Evolutionary conservation across 805 yeast genomes (phyloP), one percentile per base, ranked within the genome.

Genomic region (Nematodospora valgi): DNA sequence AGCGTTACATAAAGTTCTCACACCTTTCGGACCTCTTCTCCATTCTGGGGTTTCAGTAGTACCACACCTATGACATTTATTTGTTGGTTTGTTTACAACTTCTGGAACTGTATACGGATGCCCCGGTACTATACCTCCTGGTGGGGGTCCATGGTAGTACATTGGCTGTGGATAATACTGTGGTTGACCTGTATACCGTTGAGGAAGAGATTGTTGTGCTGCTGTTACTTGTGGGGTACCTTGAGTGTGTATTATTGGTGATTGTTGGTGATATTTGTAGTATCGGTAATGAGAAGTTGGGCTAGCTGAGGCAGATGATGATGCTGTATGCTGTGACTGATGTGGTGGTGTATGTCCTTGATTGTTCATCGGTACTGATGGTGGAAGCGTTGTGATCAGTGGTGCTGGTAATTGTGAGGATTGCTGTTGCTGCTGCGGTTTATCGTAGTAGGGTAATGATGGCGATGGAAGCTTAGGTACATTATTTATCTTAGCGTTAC

Each of bases 11-110:
- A 88, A 65, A 0, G 91, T 83, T 48, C 86, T 72, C 4, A 80
- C 76, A 0, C 95, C 95, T 38, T 76, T 73, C 1, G 96, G 96
- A 0, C 96, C 97, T 41, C 82, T 69, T 52, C 97, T 71, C 97
- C 97, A 88, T 57, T 89, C 96, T 0, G 96, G 96, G 0, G 95
- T 85, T 38, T 67, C 72, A 2, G 70, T 65, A 23, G 71, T 66
- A 11, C 71, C 72, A 40, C 72, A 67, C 21, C 72, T 46, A 37
- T 67, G 72, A 37, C 72, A 67, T 41, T 58, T 60, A 40, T 65
- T 62, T 12, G 44, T 40, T 4, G 55, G 58, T 32, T 58, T 59
- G 37, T 57, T 56, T 18, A 59, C 54, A 20, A 59, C 57, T 41
- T 59, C 65, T 2, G 64, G 64, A 0, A 51, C 44, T 21, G 52